phyloP scores from a whole-genome alignment of 2,329 filamentous ascomycete species.

The Amesomyces nigricolor region DNA sequence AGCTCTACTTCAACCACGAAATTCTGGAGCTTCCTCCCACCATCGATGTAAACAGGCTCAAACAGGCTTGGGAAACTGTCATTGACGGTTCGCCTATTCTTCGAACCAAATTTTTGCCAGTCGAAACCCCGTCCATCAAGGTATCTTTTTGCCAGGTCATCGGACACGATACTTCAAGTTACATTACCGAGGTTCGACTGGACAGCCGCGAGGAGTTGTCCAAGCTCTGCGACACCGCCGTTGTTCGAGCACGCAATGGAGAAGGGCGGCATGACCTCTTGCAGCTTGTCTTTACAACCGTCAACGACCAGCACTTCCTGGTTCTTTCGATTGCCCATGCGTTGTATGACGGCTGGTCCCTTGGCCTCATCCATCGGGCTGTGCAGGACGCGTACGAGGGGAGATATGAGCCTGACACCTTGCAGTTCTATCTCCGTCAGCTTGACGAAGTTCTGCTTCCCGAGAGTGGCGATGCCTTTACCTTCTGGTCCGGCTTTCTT shows the following conservation, averaged over 20 bases:
- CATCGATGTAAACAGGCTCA: constrained; percentile 52
- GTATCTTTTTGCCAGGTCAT: constrained; percentile 48
- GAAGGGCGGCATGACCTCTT: constrained; percentile 39
- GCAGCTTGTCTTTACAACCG: constrained; percentile 42
- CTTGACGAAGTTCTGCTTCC: constrained; percentile 49
- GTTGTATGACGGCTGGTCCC: constrained; percentile 83
- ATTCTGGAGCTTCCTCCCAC: constrained; percentile 54
- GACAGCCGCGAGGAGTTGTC: constrained; percentile 32
- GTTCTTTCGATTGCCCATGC: constrained; percentile 76
- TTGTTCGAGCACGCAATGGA: constrained; percentile 32
- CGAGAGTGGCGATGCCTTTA: constrained; percentile 37
- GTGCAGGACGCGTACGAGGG: constrained; percentile 59
- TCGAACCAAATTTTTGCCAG: constrained; percentile 64
- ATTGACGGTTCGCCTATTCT: constrained; percentile 62
- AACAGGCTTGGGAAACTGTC: constrained; percentile 56
- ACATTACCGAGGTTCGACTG: constrained; percentile 27
- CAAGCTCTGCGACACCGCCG: constrained; percentile 35
- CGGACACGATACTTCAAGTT: constrained; percentile 23
- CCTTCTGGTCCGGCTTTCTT: constrained; percentile 70
- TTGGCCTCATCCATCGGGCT: constrained; percentile 67
- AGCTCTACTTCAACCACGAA: constrained; percentile 82
- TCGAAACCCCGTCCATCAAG: constrained; percentile 55
- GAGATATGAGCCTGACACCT: constrained; percentile 36
- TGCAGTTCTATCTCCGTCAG: constrained; percentile 42
- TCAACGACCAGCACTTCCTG: constrained; percentile 37